Conservation (phyloP, 345 rosid species). For the Linum tenue region DNA sequence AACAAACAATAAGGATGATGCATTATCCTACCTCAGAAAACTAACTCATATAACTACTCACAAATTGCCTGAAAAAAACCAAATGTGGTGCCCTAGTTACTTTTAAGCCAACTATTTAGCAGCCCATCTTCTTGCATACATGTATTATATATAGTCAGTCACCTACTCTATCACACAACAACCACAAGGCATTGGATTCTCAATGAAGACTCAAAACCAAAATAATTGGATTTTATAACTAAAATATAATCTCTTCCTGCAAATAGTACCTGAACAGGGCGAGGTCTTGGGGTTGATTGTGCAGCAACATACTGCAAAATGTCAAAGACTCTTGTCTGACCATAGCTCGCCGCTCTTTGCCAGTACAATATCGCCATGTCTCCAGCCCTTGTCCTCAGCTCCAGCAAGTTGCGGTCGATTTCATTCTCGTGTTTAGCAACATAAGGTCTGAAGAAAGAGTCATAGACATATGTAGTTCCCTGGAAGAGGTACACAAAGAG, state of each 20-base stretch:
- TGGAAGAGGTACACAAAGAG: constrained; percentile 11
- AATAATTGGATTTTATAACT: too few species aligned
- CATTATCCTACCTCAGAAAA: neutral
- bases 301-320: constrained; percentile 46
- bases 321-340: constrained; percentile 42
- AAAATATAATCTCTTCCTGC: neutral
- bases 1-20: neutral
- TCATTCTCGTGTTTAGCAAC: constrained; percentile 52
- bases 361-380: constrained; percentile 38
- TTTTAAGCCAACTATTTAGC: too few species aligned
- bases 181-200: constrained; percentile 4
- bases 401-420: constrained; percentile 50
- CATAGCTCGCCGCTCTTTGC: constrained; percentile 52
- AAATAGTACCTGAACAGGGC: constrained; percentile 35
- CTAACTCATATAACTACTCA: neutral
- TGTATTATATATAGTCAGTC: too few species aligned
- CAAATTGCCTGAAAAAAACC: too few species aligned
- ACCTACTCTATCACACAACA: neutral
- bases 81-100: too few species aligned
- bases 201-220: neutral
- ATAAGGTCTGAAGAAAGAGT: constrained; percentile 40
- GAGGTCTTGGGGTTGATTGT: constrained; percentile 33
- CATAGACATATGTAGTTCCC: constrained; percentile 57
- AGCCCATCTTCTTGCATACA: too few species aligned
- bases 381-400: constrained; percentile 43